Base-by-base conservation (phyloP, 1,284 basidiomycete species). In the Microbotryomycetes sp. region DNA sequence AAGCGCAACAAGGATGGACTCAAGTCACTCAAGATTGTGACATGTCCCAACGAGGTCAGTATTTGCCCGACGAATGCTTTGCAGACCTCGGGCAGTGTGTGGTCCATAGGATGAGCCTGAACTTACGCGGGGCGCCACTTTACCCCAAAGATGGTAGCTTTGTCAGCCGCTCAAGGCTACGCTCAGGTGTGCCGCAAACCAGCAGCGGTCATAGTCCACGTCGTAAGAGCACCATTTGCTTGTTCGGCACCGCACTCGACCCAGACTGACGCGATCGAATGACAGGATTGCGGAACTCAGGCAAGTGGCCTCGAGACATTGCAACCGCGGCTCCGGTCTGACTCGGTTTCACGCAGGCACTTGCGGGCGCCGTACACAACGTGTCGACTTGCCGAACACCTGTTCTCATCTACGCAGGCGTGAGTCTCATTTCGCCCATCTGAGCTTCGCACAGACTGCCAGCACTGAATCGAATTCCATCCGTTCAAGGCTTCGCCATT, bases 361-460 rank as follows among this genome's bases (percentile, higher is more conserved):
- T 86, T 16, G 86, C 83, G 6, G 86, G 86, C 7, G 86, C 86
- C 0, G 77, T 87, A 0, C 86, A 87, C 69, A 87, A 87, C 63
- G 84, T 82, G 7, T 83, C 85, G 67, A 79, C 81, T 54, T 80
- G 80, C 25, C 78, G 81, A n/a, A 80, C 78, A 0, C 86, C 86
- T 4, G 80, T 86, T 14, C 72, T 87, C 59, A 86, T 87, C 42
- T 87, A 85, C 68, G 83, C 86, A 4, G 85, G 85, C 28, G 54
- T 55, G 26, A 55, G 32, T 16, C 26, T 3, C n/a, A n/a, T n/a
- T n/a, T n/a, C n/a, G n/a, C n/a, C n/a, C n/a, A n/a, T n/a, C n/a
- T n/a, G n/a, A n/a, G n/a, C n/a, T n/a, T n/a, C n/a, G n/a, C n/a
- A n/a, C n/a, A n/a, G n/a, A n/a, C n/a, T n/a, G n/a, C n/a, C n/a